Conservation (phyloP, 192 early-diverging fungal genomes). For the Cetraspora pellucida region DNA sequence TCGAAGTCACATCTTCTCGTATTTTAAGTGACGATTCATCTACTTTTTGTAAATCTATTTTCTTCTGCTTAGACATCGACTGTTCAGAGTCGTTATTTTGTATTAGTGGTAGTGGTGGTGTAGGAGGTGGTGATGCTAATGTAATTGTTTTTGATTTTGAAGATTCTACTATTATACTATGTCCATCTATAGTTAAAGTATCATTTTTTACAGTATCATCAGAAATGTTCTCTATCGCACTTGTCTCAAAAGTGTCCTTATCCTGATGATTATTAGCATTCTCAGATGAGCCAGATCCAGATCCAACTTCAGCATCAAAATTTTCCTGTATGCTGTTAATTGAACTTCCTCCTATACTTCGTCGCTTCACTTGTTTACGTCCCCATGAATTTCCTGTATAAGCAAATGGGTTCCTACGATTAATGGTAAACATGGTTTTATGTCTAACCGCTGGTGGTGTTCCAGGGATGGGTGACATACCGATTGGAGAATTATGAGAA, state of each 20-base stretch:
- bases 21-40: neutral
- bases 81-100: neutral
- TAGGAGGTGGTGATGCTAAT: conserved; percentile 23
- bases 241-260: conserved; percentile 19
- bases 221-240: conserved; percentile 25
- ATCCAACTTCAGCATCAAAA: conserved; percentile 5
- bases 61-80: neutral
- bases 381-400: conserved; percentile 24
- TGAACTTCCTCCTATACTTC: conserved; percentile 21
- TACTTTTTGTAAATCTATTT: neutral
- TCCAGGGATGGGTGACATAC: conserved; percentile 22
- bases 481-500: conserved; percentile 28
- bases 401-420: conserved; percentile 22
- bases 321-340: conserved; percentile 24
- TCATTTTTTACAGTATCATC: neutral
- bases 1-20: conserved; percentile 1
- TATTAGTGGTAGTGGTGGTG: conserved; percentile 1
- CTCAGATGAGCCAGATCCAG: conserved; percentile 22
- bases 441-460: conserved; percentile 22
- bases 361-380: conserved; percentile 26
- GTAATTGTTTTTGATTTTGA: conserved; percentile 32
- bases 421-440: conserved; percentile 30
- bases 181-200: conserved; percentile 9
- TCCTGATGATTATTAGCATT: conserved; percentile 3
- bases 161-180: conserved; percentile 17